These are phyloP conservation scores for Phytopythium helicoides DNA, from an alignment of 352 stramenopile genomes.

Conservation along the genomic window DNA sequence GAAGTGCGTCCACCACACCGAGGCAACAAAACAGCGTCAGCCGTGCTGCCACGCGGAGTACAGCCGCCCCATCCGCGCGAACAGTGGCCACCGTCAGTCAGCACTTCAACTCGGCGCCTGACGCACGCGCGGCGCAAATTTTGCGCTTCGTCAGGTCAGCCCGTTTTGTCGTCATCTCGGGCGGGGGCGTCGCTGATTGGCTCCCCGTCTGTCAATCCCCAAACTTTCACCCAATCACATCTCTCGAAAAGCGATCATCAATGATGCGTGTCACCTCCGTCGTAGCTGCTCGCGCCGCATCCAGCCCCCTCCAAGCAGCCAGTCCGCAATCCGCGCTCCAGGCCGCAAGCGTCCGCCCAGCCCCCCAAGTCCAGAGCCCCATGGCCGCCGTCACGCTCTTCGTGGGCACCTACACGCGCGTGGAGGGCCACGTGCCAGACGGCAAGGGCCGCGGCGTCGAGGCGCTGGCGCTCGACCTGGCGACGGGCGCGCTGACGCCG, in stretches of 20 bases:
- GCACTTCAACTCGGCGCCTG: no score
- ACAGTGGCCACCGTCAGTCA: no score
- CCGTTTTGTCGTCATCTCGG: no score
- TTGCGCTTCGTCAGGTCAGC: no score
- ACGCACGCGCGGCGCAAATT: no score
- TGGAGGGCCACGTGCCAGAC: constrained; percentile 66
- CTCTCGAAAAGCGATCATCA: not conserved
- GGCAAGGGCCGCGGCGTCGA: constrained; percentile 76
- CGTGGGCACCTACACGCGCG: constrained; percentile 84
- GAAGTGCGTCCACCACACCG: no score
- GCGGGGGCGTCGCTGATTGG: not conserved
- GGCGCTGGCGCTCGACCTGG: constrained; percentile 53
- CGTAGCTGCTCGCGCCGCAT: no score
- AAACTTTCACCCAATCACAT: not conserved
- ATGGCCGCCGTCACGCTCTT: constrained; percentile 49
- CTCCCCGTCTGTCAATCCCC: not conserved
- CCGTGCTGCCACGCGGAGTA: no score
- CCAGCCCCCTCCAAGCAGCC: not conserved
- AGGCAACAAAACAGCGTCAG: no score
- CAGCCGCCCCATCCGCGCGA: no score
- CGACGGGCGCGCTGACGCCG: constrained; percentile 42
- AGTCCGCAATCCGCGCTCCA: constrained; percentile 14
- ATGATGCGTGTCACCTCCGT: constrained; percentile 9
- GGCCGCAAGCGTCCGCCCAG: constrained; percentile 3
- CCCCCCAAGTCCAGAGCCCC: not conserved